Conservation (phyloP, 1,284 basidiomycete genomes). For the Boletus semigastroideus region DNA sequence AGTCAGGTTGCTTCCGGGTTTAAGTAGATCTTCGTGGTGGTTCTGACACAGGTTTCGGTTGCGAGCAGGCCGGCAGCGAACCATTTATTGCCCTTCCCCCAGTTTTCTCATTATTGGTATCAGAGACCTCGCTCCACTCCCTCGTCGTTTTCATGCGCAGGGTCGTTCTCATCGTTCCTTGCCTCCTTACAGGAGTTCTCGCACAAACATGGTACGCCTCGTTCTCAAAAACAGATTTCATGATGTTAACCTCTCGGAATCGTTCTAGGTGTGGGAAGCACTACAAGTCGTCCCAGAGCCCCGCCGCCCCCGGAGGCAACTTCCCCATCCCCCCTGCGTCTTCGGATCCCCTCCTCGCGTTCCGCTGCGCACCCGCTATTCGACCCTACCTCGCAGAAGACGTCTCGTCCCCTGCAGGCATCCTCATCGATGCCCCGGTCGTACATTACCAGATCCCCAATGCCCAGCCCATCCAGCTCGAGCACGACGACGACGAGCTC, state of each 20-base stretch:
- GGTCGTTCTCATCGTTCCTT: conserved; percentile 6
- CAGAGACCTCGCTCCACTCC: neutral
- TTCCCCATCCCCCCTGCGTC: conserved; percentile 24
- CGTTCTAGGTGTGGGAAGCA: conserved; percentile 32
- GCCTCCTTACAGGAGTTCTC: conserved; percentile 20
- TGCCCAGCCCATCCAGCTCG: conserved; percentile 24
- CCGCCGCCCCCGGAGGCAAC: conserved; percentile 26
- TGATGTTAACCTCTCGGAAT: neutral
- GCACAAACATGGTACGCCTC: conserved; percentile 36
- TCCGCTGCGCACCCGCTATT: conserved; percentile 33
- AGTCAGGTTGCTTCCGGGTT: too few species aligned
- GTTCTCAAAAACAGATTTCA: neutral
- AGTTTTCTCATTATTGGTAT: neutral
- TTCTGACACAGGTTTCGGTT: too few species aligned
- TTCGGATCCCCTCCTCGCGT: conserved; percentile 26
- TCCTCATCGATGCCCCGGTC: conserved; percentile 31
- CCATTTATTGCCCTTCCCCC: conserved; percentile 9
- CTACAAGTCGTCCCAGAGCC: conserved; percentile 23
- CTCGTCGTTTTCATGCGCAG: conserved; percentile 19
- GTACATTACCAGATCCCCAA: conserved; percentile 28
- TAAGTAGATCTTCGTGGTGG: too few species aligned
- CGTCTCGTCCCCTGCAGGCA: conserved; percentile 12
- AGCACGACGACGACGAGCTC: conserved; percentile 5
- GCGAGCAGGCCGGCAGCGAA: neutral
- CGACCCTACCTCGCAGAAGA: conserved; percentile 35